A percentile compares a stretch with the other conserved stretches of the same genome.
Conservation (phyloP, 2,329 filamentous ascomycete genomes). For the Botryosphaeria dothidea region DNA sequence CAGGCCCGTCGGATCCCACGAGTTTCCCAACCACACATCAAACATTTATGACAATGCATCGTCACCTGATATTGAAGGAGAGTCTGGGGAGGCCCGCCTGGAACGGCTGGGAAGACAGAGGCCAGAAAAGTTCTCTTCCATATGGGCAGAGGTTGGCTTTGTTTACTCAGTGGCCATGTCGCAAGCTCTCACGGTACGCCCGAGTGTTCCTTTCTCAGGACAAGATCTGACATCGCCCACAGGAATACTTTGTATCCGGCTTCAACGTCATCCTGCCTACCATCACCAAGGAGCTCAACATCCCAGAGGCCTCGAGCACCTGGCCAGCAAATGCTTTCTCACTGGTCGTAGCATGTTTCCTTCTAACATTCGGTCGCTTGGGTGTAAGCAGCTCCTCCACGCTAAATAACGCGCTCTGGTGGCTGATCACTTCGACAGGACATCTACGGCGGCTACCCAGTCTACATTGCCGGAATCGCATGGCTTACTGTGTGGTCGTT, state of each 20-base stretch:
- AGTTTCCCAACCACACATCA: not conserved
- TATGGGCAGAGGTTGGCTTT: constrained; percentile 57
- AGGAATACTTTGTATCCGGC: constrained; percentile 74
- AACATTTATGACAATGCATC: not conserved
- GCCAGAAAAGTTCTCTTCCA: constrained; percentile 52
- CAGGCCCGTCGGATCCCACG: not conserved
- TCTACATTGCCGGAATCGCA: constrained; percentile 60
- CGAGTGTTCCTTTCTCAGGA: not conserved
- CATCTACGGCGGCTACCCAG: constrained; percentile 61
- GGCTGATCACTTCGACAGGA: constrained; percentile 38
- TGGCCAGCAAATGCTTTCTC: constrained; percentile 57
- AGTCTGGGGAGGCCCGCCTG: constrained; percentile 32
- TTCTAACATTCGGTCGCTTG: constrained; percentile 47
- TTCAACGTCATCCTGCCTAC: constrained; percentile 71
- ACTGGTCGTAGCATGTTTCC: constrained; percentile 49
- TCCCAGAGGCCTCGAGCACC: constrained; percentile 63
- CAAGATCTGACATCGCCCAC: not conserved
- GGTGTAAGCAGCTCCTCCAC: not conserved
- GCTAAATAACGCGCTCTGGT: constrained; percentile 49
- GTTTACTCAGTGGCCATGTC: constrained; percentile 49
- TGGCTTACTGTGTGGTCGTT: constrained; percentile 42
- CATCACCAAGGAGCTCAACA: constrained; percentile 59
- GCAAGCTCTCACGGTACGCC: constrained; percentile 26
- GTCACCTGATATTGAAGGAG: constrained; percentile 2
- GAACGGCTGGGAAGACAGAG: constrained; percentile 61